Conservation (phyloP, 179 eudicot genomes). For the Spinacia oleracea region DNA sequence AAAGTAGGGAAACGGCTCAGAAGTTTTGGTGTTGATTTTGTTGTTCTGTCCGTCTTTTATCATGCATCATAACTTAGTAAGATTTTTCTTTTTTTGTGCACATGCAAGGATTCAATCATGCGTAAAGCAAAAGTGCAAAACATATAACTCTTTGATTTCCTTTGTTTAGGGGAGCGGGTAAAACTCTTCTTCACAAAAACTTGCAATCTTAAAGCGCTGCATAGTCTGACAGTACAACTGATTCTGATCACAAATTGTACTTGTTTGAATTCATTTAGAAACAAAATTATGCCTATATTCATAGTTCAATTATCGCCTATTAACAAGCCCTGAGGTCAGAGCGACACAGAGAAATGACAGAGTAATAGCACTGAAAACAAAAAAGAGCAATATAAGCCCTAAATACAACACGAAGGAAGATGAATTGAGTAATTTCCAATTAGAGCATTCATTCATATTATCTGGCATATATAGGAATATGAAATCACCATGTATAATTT, state of each 20-base stretch:
- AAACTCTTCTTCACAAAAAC: neutral
- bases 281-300: neutral
- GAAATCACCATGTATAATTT: neutral
- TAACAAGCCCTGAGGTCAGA: neutral
- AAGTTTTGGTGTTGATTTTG: neutral
- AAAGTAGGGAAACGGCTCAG: conserved; percentile 1
- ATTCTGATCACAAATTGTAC: neutral
- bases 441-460: neutral
- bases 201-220: neutral
- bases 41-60: neutral
- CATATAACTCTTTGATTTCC: neutral
- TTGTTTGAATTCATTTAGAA: neutral
- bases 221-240: neutral
- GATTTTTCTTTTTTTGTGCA: neutral
- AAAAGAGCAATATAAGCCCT: too few relatives aligned
- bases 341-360: neutral
- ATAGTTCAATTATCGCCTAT: neutral
- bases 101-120: neutral
- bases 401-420: neutral
- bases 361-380: neutral
- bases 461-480: neutral
- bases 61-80: neutral
- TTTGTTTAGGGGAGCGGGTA: neutral
- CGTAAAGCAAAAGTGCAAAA: neutral
- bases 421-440: neutral